Conservation (phyloP, 345 rosid species). For the Hypericum perforatum region DNA sequence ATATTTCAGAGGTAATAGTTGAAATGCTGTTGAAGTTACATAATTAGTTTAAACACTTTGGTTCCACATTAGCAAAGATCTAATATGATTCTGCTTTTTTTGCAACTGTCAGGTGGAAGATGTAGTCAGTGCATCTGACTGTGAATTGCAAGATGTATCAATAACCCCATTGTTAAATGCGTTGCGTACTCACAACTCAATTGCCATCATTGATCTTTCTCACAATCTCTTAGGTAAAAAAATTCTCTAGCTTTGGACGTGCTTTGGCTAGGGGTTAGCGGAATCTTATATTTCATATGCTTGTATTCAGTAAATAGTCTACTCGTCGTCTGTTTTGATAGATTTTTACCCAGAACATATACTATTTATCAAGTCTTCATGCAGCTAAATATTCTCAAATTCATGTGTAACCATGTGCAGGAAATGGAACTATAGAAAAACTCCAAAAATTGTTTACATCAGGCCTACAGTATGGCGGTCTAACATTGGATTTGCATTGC, state of each 20-base stretch:
- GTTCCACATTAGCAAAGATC: neutral
- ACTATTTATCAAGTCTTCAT: no score
- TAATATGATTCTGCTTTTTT: neutral
- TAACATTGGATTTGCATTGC: conserved; percentile 91
- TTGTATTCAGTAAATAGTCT: neutral
- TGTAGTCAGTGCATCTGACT: conserved; percentile 68
- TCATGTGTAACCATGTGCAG: conserved; percentile 15
- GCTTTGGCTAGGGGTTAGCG: conserved; percentile 2
- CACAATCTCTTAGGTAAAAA: conserved; percentile 77
- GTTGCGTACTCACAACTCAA: conserved; percentile 51
- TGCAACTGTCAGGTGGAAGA: conserved; percentile 62
- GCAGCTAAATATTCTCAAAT: no score
- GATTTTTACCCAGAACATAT: no score
- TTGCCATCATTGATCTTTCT: conserved; percentile 69
- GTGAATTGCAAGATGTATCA: conserved; percentile 88
- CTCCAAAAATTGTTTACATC: conserved; percentile 60
- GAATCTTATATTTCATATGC: neutral
- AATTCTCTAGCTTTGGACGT: neutral
- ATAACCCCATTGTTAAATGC: conserved; percentile 68
- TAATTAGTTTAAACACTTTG: conserved; percentile 2
- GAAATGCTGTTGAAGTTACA: neutral
- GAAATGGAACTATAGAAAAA: conserved; percentile 93
- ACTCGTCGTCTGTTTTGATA: no score
- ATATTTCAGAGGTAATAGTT: conserved; percentile 62
- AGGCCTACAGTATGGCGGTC: conserved; percentile 64